Conservation (phyloP, 2,329 filamentous ascomycete genomes). For the Gaeumannomyces tritici region DNA sequence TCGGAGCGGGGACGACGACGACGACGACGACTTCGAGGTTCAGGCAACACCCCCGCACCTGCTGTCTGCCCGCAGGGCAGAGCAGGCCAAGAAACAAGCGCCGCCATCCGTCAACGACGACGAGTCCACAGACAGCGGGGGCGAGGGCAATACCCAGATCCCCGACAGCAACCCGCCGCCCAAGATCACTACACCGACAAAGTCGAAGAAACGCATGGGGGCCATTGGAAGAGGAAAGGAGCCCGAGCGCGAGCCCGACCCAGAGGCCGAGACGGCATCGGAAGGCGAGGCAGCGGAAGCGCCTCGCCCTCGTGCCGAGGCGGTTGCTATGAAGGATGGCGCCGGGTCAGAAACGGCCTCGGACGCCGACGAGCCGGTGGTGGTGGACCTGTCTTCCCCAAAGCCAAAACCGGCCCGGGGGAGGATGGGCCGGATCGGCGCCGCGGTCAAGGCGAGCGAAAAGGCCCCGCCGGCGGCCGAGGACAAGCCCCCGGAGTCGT, state of each 20-base stretch:
- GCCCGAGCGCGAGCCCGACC: slow-evolving; percentile 11
- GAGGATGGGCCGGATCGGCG: slow-evolving; percentile 32
- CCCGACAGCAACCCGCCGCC: slow-evolving; percentile 12
- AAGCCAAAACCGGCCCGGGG: slow-evolving; percentile 18
- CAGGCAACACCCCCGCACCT: slow-evolving; percentile 36
- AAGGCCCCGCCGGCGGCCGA: not conserved
- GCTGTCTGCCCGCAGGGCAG: slow-evolving; percentile 15
- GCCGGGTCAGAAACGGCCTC: slow-evolving; percentile 33
- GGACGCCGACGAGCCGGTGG: slow-evolving; percentile 22
- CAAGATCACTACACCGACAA: slow-evolving; percentile 11
- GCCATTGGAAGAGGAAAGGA: slow-evolving; percentile 23
- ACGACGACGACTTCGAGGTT: slow-evolving; percentile 41
- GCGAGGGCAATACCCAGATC: not conserved
- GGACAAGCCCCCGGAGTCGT: not conserved
- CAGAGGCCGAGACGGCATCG: not conserved
- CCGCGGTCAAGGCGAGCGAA: slow-evolving; percentile 12
- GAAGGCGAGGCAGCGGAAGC: not conserved
- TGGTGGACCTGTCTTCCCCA: slow-evolving; percentile 16
- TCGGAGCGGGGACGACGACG: slow-evolving; percentile 32
- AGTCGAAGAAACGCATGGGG: slow-evolving; percentile 20
- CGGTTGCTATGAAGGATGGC: not conserved
- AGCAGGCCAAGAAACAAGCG: not conserved
- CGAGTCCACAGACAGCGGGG: slow-evolving; percentile 7
- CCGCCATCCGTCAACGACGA: not conserved
- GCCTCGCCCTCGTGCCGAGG: slow-evolving; percentile 11